phyloP scores from a whole-genome alignment of 108 stramenopile species.

The Fistulifera solaris region DNA sequence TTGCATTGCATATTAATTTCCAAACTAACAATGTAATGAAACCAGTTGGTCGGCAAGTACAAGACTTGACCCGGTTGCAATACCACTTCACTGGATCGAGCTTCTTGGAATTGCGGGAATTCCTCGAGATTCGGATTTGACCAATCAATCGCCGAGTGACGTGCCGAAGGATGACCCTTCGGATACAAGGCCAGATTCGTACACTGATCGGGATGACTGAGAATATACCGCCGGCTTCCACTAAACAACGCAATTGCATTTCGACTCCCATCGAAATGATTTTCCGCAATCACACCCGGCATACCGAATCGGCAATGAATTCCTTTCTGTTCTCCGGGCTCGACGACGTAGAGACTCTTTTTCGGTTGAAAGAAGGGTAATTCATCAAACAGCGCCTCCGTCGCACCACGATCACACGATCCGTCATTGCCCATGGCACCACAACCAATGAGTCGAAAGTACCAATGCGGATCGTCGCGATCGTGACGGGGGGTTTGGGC shows the following conservation, averaged over 20 bases:
- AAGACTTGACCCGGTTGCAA: constrained; percentile 90
- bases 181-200: constrained; percentile 59
- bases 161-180: constrained; percentile 82
- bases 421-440: constrained; percentile 43
- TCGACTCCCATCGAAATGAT: constrained; percentile 81
- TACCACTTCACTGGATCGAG: constrained; percentile 67
- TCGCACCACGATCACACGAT: constrained; percentile 53
- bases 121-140: constrained; percentile 62
- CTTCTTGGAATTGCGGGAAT: constrained; percentile 67
- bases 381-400: constrained; percentile 83
- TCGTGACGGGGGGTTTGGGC: constrained; percentile 38
- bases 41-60: constrained; percentile 90
- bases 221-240: constrained; percentile 81
- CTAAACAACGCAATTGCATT: constrained; percentile 79
- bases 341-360: constrained; percentile 48
- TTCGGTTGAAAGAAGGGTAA: constrained; percentile 81
- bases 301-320: constrained; percentile 95
- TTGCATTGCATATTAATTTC: constrained; percentile 95
- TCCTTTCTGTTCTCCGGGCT: constrained; percentile 49
- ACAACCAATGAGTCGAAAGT: constrained; percentile 87
- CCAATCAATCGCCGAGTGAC: constrained; percentile 92
- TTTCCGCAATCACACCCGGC: constrained; percentile 82
- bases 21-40: constrained; percentile 88
- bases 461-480: constrained; percentile 66
- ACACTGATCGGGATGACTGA: constrained; percentile 63